Conservation (phyloP, 768 basidiomycete genomes). For the Boletus vinaceobasis region DNA sequence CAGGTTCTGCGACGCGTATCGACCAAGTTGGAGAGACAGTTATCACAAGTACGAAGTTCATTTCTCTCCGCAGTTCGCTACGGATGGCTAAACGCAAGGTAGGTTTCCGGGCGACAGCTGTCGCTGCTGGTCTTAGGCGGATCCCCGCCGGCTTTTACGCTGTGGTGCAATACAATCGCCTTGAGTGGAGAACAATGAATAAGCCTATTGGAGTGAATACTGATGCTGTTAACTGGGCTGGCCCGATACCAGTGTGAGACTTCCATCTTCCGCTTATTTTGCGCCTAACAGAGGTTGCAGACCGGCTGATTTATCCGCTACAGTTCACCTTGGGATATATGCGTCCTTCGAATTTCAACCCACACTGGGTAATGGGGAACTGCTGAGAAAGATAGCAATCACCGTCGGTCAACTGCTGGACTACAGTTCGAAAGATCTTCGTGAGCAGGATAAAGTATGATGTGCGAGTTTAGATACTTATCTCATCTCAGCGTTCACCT, state of each 20-base stretch:
- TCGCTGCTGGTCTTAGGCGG: background rate
- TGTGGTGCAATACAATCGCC: background rate
- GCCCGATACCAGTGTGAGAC: background rate
- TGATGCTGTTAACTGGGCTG: background rate
- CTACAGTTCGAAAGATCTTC: background rate
- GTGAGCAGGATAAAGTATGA: background rate
- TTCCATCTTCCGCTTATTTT: background rate
- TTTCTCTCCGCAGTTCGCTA: background rate
- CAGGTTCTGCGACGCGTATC: background rate
- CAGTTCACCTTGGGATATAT: background rate
- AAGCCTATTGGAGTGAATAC: background rate
- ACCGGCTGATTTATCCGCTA: background rate
- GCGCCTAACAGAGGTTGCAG: background rate
- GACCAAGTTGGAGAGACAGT: background rate
- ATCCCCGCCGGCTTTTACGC: background rate
- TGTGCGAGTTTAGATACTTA: background rate
- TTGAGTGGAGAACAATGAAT: background rate
- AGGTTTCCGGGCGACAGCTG: background rate
- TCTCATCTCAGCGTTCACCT: background rate
- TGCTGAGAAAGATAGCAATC: background rate
- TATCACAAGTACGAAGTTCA: background rate
- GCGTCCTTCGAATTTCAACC: background rate
- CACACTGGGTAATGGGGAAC: background rate
- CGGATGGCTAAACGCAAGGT: background rate
- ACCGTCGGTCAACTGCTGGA: background rate